Percentiles rank a stretch among this genome's conserved stretches.
Conservation (phyloP, 441 rosid species). For the Arabidopsis lyrata region DNA sequence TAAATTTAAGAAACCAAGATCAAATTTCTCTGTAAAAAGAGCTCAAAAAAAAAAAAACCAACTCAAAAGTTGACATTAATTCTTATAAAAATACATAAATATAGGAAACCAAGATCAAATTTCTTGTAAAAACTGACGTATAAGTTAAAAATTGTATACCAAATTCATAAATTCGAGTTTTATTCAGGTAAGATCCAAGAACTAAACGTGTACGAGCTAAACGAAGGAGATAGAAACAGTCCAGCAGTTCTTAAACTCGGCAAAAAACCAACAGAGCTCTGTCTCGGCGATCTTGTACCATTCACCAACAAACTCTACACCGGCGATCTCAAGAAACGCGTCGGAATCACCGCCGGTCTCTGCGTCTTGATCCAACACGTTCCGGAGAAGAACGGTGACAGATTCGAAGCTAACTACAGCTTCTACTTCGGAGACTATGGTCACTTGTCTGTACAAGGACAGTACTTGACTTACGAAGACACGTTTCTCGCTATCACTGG, state of each 20-base stretch:
- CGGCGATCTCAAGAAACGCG: constrained; percentile 73
- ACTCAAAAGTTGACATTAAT: background rate
- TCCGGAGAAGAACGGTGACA: constrained; percentile 74
- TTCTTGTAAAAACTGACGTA: background rate
- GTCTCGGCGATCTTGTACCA: constrained; percentile 90
- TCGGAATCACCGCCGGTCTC: constrained; percentile 79
- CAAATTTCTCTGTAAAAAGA: too few species aligned
- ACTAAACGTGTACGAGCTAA: constrained; percentile 76
- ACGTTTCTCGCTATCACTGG: constrained; percentile 76
- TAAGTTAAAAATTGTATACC: background rate
- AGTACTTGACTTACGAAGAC: constrained; percentile 81
- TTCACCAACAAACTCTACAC: constrained; percentile 82
- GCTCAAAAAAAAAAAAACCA: background rate
- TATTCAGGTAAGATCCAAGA: constrained; percentile 69
- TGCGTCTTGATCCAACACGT: constrained; percentile 77
- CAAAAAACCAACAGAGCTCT: constrained; percentile 63
- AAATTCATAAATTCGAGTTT: background rate
- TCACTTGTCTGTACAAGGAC: constrained; percentile 77
- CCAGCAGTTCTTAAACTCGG: constrained; percentile 78
- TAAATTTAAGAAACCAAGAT: background rate
- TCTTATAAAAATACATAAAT: background rate
- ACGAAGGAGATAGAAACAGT: constrained; percentile 88
- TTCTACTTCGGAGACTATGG: constrained; percentile 88
- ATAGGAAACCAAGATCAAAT: background rate
- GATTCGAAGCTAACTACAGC: constrained; percentile 81